Percentiles rank a stretch among this genome's conserved stretches.
These are phyloP conservation scores for Wickerhamiella australiensis DNA, from an alignment of 805 yeast species.

Conservation along the genomic window DNA sequence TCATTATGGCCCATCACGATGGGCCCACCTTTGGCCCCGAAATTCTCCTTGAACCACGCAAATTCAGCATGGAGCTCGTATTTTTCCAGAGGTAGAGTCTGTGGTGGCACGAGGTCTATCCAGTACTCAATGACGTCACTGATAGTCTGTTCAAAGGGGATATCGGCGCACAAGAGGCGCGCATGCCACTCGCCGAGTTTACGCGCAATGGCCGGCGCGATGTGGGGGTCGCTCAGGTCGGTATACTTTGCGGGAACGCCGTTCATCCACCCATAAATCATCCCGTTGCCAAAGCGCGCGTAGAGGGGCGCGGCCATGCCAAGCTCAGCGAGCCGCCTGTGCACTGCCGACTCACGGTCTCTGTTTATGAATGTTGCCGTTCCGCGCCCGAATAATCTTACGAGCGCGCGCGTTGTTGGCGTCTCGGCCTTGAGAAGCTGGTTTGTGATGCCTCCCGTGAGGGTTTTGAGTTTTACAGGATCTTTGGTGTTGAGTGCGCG, in stretches of 20 bases:
- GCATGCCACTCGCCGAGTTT: slow-evolving; percentile 63
- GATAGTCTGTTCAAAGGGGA: slow-evolving; percentile 24
- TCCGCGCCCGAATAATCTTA: slow-evolving; percentile 65
- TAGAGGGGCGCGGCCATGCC: slow-evolving; percentile 56
- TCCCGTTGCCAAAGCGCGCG: slow-evolving; percentile 59
- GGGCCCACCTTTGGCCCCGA: slow-evolving; percentile 37
- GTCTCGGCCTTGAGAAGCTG: slow-evolving; percentile 23
- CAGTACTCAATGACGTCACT: slow-evolving; percentile 41
- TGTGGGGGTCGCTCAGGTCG: slow-evolving; percentile 37
- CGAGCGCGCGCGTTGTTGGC: slow-evolving; percentile 28
- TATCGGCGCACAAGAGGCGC: slow-evolving; percentile 25
- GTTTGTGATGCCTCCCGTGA: slow-evolving; percentile 33
- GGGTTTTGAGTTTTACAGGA: slow-evolving; percentile 19
- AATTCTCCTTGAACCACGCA: slow-evolving; percentile 38
- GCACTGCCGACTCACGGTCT: slow-evolving; percentile 62
- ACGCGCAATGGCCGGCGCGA: slow-evolving; percentile 50
- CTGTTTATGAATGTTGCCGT: slow-evolving; percentile 62
- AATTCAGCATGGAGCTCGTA: slow-evolving; percentile 40
- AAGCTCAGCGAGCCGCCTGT: slow-evolving; percentile 45
- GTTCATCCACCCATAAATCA: slow-evolving; percentile 54
- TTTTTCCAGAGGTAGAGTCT: slow-evolving; percentile 29
- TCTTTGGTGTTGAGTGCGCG: background rate
- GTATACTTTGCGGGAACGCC: slow-evolving; percentile 49
- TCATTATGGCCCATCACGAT: slow-evolving; percentile 59
- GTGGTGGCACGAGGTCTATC: slow-evolving; percentile 49